Base-by-base conservation (phyloP, 208 protist genomes). In the Acanthamoeba lenticulata region DNA sequence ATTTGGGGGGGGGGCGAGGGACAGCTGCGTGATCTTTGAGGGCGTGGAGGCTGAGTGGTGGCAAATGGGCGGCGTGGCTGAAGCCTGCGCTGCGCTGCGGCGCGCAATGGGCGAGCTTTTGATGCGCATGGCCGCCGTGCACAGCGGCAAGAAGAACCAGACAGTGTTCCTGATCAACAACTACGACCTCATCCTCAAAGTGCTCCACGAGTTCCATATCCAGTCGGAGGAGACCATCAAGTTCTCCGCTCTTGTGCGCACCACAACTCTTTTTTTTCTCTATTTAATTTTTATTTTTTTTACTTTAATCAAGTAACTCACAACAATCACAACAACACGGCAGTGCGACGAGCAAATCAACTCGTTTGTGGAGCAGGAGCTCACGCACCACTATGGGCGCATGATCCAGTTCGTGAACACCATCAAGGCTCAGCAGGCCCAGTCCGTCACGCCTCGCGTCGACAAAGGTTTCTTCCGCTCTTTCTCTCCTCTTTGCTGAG, bases 101-200 rank as follows among this genome's bases (percentile, higher is more conserved):
- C 65, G 65, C 6, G 65, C 65, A 13, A 74, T 74, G 65, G 65
- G 65, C 65, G 65, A 74, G 15, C 65, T 74, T 5, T 7, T 74
- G 65, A 74, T n/a, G 65, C 65, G 65, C 9, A 74, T 74, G 65
- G 65, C 65, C n/a, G n/a, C 65, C 0, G 29, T 74, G 0, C 65
- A 74, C 65, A 74, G 32, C 36, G 29, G 29, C 29, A 74, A 74
- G 65, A 74, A 74, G 65, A 74, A 74, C 65, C 65, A 74, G 36
- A 74, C 65, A 9, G 36, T 90, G 24, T 90, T 90, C 32, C 83
- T 90, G 11, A 90, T 90, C 83, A 90, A 90, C 83, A 90, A 90
- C 38, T 90, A 90, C 15, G 83, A 90, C 32, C 38, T 90, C 19
- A 90, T 90, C 40, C 83, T 90, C n/a, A 45, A 40, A 45, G 83